These are phyloP conservation scores for Penicillium alfredii DNA, from an alignment of 495 filamentous ascomycete species.

Conservation along the genomic window DNA sequence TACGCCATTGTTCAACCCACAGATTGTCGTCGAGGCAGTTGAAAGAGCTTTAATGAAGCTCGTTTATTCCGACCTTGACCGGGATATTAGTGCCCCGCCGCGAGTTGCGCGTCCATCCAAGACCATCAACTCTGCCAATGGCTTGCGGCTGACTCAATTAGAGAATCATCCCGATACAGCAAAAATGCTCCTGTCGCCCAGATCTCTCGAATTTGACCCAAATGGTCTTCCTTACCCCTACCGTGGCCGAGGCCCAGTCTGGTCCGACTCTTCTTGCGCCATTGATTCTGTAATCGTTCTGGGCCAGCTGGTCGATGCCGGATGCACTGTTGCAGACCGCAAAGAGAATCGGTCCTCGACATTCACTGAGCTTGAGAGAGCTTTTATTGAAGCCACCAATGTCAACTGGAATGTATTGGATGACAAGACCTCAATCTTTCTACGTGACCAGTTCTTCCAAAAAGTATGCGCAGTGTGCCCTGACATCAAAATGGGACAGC, in stretches of 20 bases:
- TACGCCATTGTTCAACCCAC: not conserved
- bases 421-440: constrained; percentile 3
- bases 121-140: constrained; percentile 8
- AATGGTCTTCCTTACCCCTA: constrained; percentile 16
- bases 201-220: constrained; percentile 9
- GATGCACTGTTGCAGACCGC: constrained; percentile 35
- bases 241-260: constrained; percentile 29
- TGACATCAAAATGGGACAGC: constrained; percentile 4
- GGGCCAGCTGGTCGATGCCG: constrained; percentile 32
- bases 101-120: constrained; percentile 5
- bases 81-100: constrained; percentile 19
- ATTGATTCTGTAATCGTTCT: constrained; percentile 31
- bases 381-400: constrained; percentile 31
- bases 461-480: constrained; percentile 4
- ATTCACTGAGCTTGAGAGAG: constrained; percentile 18
- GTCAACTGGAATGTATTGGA: constrained; percentile 30
- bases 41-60: constrained; percentile 24
- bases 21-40: constrained; percentile 17
- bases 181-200: constrained; percentile 8
- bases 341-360: constrained; percentile 3
- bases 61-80: constrained; percentile 26
- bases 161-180: too few relatives aligned
- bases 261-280: constrained; percentile 16
- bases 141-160: too few relatives aligned
- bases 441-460: constrained; percentile 20